Base-by-base conservation (phyloP, 208 protist genomes). In the Histomonas meleagridis region DNA sequence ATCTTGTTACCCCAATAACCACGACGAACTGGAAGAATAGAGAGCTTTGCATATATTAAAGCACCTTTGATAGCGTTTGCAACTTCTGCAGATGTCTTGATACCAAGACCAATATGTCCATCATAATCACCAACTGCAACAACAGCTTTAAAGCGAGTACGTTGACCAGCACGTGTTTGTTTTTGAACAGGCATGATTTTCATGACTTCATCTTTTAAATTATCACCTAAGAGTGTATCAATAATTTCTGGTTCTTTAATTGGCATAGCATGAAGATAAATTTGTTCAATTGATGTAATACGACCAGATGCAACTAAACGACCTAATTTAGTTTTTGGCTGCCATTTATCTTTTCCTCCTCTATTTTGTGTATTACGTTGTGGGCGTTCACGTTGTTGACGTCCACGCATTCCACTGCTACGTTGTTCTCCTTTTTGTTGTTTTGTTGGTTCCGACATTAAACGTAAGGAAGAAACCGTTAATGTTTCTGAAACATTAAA, bases 171-270 rank as follows among this genome's bases (percentile, higher is more conserved):
- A 94, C 95, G 95, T 79, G 98, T 99, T 95, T 98, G 97, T 97
- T 99, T 99, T 96, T 99, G 98, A 65, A 99, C 98, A 91, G 98
- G 97, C 94, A 96, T 97, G 93, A 99, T 98, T 95, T 98, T 98
- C 96, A 99, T 98, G 91, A 99, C 98, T 93, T 97, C 96, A 92
- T 97, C 96, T 93, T 97, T 96, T 43, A 98, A 95, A n/a, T 57
- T 93, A 62, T n/a, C n/a, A n/a, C 90, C 90, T 90, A 99, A 95
- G 96, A 99, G 98, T 90, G 96, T 92, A 93, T 99, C 98, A 92
- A 99, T 95, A 94, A 99, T 99, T 96, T 99, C 96, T 94, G 96
- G 95, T 96, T 99, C 98, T 96, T 99, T 99, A 96, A 99, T 98
- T 94, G 98, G 97, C 90, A 99, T 95, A 79, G 98, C 98, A 97